Conservation (phyloP, 2,329 filamentous ascomycete species). For the Pseudogymnoascus sp. region DNA sequence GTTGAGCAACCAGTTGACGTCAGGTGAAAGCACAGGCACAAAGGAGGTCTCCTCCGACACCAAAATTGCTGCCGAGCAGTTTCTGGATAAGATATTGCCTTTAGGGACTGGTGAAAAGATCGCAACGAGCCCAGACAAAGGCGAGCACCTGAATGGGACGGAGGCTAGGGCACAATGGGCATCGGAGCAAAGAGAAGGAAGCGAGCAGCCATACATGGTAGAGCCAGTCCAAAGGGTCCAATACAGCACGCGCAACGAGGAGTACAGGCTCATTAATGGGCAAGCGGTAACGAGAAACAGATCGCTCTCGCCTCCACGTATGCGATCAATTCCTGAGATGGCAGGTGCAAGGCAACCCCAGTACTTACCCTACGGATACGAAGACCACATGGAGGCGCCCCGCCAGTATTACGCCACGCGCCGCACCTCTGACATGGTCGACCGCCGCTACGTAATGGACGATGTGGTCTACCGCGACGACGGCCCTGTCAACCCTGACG, state of each 20-base stretch:
- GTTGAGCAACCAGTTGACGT: conserved; percentile 20
- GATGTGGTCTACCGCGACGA: conserved; percentile 28
- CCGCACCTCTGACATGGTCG: conserved; percentile 26
- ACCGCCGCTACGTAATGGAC: conserved; percentile 26
- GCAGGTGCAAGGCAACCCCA: conserved; percentile 7
- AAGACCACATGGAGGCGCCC: conserved; percentile 15
- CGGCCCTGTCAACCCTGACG: conserved; percentile 17
- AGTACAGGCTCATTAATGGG: background rate
- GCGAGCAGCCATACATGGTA: background rate
- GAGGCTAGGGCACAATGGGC: conserved; percentile 16
- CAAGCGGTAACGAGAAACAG: background rate
- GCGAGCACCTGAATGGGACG: conserved; percentile 13
- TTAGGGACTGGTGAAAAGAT: conserved; percentile 15
- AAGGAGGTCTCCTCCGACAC: conserved; percentile 20
- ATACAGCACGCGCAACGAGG: background rate
- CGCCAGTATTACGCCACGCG: conserved; percentile 18
- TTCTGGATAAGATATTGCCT: conserved; percentile 29
- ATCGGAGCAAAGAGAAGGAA: conserved; percentile 13
- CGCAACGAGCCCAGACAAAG: conserved; percentile 10
- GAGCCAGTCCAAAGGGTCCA: background rate
- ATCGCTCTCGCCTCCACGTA: background rate
- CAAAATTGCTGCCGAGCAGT: conserved; percentile 30
- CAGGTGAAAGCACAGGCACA: conserved; percentile 10
- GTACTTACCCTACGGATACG: conserved; percentile 19
- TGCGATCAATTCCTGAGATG: background rate